Evolutionary conservation across 352 stramenopile species (phyloP), one percentile per base, ranked within the genome.

Genomic region (Phytophthora pini): DNA sequence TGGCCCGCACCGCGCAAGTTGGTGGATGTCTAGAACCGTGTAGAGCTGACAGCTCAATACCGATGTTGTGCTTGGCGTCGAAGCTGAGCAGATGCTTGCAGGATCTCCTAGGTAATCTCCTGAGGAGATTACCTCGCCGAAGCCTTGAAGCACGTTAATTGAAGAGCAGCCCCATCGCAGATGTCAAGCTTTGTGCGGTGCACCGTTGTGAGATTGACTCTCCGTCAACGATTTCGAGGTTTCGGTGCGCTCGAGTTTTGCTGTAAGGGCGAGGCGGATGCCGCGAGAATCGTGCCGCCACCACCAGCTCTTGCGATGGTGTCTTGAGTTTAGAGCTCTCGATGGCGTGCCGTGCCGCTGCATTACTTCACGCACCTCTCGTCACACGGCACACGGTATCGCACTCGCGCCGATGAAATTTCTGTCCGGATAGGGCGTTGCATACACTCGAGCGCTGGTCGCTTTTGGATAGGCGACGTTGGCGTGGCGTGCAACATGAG

Each of bases 391-490:
- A 46, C 17, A 20, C 17, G 17, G 17, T 11, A 15, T 11, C 32
- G 34, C 47, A 36, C 17, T n/a, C 17, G 36, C 44, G 26, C 26
- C 38, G 26, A 27, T 38, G 56, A 58, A 39, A 45, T 56, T 64
- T 58, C 38, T 34, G 45, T 43, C 38, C 22, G 17, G 47, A 53
- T 58, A 17, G 12, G 59, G 41, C 20, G 34, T 27, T 51, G 45
- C 38, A 32, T n/a, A 49, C 43, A 29, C 41, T 24, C 12, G 10
- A 1, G 24, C 24, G 11, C 24, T 38, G 17, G 31, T 20, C 17
- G 49, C 49, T 12, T 15, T 31, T 62, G 45, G 52, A 64, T 40
- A 69, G 61, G 52, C 61, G 5, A 52, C 7, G 49, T 9, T n/a
- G 29, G 15, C 17, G 17, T 52, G 17, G 57, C 27, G 47, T 63